Evolutionary conservation across 176 grass and related monocot genomes (phyloP), one percentile per base, ranked within the genome.

Genomic region (Canna indica): DNA sequence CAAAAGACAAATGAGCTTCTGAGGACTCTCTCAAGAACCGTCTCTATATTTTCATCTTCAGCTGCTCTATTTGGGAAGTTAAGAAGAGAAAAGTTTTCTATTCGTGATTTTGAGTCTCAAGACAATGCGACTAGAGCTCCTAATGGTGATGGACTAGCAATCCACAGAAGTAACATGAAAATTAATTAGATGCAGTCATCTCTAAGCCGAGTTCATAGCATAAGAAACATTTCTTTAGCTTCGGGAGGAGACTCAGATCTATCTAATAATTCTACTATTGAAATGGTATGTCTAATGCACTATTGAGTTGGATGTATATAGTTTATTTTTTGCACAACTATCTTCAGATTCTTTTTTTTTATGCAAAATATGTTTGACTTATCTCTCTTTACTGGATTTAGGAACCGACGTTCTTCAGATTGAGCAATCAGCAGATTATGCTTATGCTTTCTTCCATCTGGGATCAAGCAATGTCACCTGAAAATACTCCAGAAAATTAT

Each of bases 31-130:
- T 90, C 88, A 29, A 82, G 88, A 65, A 85, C 84, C 63, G 83
- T 88, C 24, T 97, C 93, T 29, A 88, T 97, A 24, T 97, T 97
- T 81, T 92, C 93, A 68, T 97, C 93, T 74, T 97, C 93, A 16
- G 86, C 93, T 81, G 88, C 93, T 83, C 62, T 97, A 68, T 97
- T 97, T 80, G 86, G 88, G 67, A 97, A 97, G 75, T 67, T 97
- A 71, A 85, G 85, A 82, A 90, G 84, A 84, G 86, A 90, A 0
- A 62, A 87, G 79, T 69, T 85, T 68, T 90, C 88, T 54, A 84
- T 89, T 69, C 76, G 47, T 32, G 83, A 84, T 78, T 87, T 64
- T 83, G 68, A 46, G 36, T 67, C 3, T 47, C 60, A 47, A 73
- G 77, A n/a, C n/a, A n/a, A n/a, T n/a, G n/a, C n/a, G n/a, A n/a